A percentile compares a stretch with the other conserved stretches of the same genome.
Conservation (phyloP, 1,284 basidiomycete genomes). For the Rhodotorula sp. region DNA sequence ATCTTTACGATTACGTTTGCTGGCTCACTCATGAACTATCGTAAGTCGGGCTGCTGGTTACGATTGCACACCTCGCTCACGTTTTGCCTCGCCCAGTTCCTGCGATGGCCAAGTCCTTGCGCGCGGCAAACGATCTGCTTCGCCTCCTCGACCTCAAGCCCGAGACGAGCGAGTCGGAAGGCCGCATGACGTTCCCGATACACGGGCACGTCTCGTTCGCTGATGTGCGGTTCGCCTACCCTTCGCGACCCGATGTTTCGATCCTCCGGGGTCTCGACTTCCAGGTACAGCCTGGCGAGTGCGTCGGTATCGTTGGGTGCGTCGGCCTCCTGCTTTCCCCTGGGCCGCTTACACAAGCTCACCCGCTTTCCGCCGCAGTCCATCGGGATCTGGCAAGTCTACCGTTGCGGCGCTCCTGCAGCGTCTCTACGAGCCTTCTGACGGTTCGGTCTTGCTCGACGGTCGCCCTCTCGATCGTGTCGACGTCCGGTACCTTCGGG, state of each 20-base stretch:
- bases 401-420: slow-evolving; percentile 80
- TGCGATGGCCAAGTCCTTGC: slow-evolving; percentile 33
- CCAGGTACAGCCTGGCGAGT: slow-evolving; percentile 69
- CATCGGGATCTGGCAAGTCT: slow-evolving; percentile 85
- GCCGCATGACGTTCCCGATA: slow-evolving; percentile 61
- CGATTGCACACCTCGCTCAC: neutral
- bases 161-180: slow-evolving; percentile 65
- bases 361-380: slow-evolving; percentile 47
- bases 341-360: neutral
- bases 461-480: slow-evolving; percentile 56
- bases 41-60: slow-evolving; percentile 55
- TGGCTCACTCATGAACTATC: slow-evolving; percentile 80
- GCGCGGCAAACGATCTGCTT: slow-evolving; percentile 72
- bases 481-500: slow-evolving; percentile 70
- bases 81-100: slow-evolving; percentile 22
- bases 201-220: slow-evolving; percentile 69
- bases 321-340: neutral
- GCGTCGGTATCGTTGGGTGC: slow-evolving; percentile 73
- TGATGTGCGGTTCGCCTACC: slow-evolving; percentile 79
- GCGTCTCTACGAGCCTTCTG: slow-evolving; percentile 73
- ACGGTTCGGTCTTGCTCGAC: slow-evolving; percentile 64
- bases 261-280: slow-evolving; percentile 77
- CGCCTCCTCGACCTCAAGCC: slow-evolving; percentile 61
- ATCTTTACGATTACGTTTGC: slow-evolving; percentile 92
- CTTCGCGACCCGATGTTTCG: slow-evolving; percentile 70